Percentiles rank a stretch among this genome's conserved stretches.
phyloP scores from a whole-genome alignment of 2,329 filamentous ascomycete species.

The Geosmithia flava region DNA sequence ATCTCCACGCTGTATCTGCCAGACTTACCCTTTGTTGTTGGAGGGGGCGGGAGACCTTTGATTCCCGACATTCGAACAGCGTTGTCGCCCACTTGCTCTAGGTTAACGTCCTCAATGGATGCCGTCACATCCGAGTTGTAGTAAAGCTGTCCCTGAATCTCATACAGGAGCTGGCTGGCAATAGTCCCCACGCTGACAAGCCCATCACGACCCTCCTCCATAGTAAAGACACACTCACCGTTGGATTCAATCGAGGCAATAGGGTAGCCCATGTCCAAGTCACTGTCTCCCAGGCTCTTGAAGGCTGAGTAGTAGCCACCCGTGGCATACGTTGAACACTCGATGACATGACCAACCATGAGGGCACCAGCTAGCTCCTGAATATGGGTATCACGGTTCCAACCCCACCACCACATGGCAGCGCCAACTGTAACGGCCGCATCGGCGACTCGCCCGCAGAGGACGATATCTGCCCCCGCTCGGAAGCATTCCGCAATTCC shows the following conservation, averaged over 20 bases:
- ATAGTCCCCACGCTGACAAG: slow-evolving; percentile 20
- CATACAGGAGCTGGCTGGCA: slow-evolving; percentile 27
- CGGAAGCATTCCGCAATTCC: slow-evolving; percentile 29
- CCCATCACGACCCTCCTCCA: slow-evolving; percentile 19
- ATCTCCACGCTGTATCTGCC: neutral
- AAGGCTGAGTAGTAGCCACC: slow-evolving; percentile 42
- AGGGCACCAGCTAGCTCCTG: slow-evolving; percentile 36
- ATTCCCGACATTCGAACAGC: slow-evolving; percentile 17
- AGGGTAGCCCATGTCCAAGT: slow-evolving; percentile 18
- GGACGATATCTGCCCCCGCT: slow-evolving; percentile 31
- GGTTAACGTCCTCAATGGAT: slow-evolving; percentile 21
- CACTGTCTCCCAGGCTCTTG: slow-evolving; percentile 12
- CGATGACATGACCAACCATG: slow-evolving; percentile 39
- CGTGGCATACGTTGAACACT: slow-evolving; percentile 40
- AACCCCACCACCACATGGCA: slow-evolving; percentile 42
- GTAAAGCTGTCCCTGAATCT: slow-evolving; percentile 31
- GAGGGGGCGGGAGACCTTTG: slow-evolving; percentile 15
- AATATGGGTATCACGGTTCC: slow-evolving; percentile 36
- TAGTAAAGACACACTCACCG: slow-evolving; percentile 21
- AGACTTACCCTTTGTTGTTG: slow-evolving; percentile 12
- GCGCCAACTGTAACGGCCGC: slow-evolving; percentile 41
- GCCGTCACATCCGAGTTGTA: slow-evolving; percentile 30
- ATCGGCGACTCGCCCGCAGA: slow-evolving; percentile 35
- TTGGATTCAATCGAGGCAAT: slow-evolving; percentile 22
- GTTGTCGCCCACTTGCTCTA: slow-evolving; percentile 27